Conservation (phyloP, 1,284 basidiomycete species). For the Ganoderma sinense region DNA sequence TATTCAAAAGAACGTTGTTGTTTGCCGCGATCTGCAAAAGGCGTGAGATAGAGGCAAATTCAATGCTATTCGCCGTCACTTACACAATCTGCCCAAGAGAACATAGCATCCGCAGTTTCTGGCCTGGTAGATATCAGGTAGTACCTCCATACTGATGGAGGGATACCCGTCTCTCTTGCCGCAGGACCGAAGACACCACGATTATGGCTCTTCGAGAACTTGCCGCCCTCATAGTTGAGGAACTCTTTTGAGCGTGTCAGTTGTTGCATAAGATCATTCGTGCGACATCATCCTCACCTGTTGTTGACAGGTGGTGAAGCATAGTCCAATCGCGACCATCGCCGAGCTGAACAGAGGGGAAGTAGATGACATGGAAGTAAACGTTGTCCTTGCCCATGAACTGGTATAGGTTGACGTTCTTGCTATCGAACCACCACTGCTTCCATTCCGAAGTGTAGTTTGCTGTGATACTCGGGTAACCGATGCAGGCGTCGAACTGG, state of each 20-base stretch:
- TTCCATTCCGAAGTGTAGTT: constrained; percentile 96
- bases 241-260: constrained; percentile 71
- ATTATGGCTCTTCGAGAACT: constrained; percentile 98
- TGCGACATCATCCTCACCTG: constrained; percentile 59
- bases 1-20: constrained; percentile 95
- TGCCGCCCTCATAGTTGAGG: constrained; percentile 98
- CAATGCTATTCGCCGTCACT: constrained; percentile 36
- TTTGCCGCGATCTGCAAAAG: constrained; percentile 82
- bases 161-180: constrained; percentile 92
- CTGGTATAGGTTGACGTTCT: constrained; percentile 93
- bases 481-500: constrained; percentile 97
- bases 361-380: constrained; percentile 98
- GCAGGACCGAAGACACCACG: constrained; percentile 98
- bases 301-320: constrained; percentile 94
- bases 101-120: constrained; percentile 94
- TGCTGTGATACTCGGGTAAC: constrained; percentile 98
- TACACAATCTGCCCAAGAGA: constrained; percentile 97
- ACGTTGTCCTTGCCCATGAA: constrained; percentile 99
- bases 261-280: not conserved
- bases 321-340: constrained; percentile 95
- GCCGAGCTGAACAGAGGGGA: constrained; percentile 90
- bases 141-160: constrained; percentile 96
- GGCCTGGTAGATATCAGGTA: constrained; percentile 94
- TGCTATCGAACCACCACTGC: constrained; percentile 96
- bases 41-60: not conserved